phyloP scores from a whole-genome alignment of 164 flowering plant genomes.

The Berberis vulgaris region DNA sequence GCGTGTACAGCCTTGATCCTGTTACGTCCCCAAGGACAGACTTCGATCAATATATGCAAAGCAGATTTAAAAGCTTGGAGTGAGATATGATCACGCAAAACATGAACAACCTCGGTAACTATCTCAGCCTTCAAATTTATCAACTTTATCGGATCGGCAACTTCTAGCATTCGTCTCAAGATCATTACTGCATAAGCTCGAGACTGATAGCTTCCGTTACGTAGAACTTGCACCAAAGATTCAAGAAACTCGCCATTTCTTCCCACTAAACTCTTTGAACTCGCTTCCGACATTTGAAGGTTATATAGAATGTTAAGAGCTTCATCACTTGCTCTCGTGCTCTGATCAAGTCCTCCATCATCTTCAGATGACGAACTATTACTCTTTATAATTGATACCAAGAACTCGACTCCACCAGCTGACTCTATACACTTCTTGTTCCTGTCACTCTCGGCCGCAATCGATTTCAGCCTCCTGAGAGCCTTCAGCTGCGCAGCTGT shows the following conservation, averaged over 20 bases:
- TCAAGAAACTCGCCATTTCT: conserved; percentile 25
- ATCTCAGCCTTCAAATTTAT: conserved; percentile 21
- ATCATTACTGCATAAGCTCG: conserved; percentile 37
- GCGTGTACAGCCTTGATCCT: conserved; percentile 53
- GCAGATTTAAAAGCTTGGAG: conserved; percentile 45
- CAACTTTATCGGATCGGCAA: conserved; percentile 42
- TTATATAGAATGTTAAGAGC: conserved; percentile 37
- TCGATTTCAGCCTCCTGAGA: conserved; percentile 30
- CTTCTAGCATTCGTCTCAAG: conserved; percentile 34
- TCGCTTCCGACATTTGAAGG: conserved; percentile 32
- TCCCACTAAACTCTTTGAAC: conserved; percentile 20
- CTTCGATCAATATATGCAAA: conserved; percentile 44
- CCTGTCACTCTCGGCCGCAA: conserved; percentile 28
- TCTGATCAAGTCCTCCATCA: not conserved
- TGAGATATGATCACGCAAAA: conserved; percentile 45
- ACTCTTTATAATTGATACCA: conserved; percentile 31
- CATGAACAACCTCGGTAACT: conserved; percentile 26
- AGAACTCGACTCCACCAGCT: conserved; percentile 41
- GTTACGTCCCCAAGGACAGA: conserved; percentile 73
- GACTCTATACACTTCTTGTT: conserved; percentile 34
- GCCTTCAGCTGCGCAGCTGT: conserved; percentile 26
- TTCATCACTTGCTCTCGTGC: conserved; percentile 29
- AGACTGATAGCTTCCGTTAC: conserved; percentile 31
- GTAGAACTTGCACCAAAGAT: conserved; percentile 29
- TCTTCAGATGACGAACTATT: not conserved